A percentile compares a stretch with the other conserved stretches of the same genome.
phyloP scores from a whole-genome alignment of 2,329 filamentous ascomycete genomes.

The Periconia digitata region DNA sequence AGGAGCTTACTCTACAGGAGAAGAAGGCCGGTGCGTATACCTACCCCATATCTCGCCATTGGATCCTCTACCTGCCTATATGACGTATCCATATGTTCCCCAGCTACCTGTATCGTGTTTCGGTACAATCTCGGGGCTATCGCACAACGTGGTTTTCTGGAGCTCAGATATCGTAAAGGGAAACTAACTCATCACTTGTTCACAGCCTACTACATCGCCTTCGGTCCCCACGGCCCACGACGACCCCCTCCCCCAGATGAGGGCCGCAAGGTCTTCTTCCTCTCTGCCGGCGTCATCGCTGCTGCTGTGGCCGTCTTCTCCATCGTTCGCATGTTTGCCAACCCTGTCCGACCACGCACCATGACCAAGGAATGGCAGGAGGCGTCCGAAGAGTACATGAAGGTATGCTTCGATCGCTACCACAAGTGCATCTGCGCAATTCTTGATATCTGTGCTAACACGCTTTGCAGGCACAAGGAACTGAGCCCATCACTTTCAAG shows the following conservation, averaged over 20 bases:
- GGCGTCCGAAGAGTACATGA: conserved; percentile 89
- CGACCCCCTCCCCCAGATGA: conserved; percentile 81
- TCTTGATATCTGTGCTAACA: conserved; percentile 4
- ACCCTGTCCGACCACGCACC: conserved; percentile 68
- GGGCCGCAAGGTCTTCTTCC: conserved; percentile 73
- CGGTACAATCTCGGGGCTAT: neutral
- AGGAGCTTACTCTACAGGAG: conserved; percentile 91
- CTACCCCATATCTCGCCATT: conserved; percentile 12
- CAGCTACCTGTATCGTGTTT: conserved; percentile 16
- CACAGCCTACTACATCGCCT: conserved; percentile 97
- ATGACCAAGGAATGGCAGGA: conserved; percentile 99
- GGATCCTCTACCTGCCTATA: conserved; percentile 18
- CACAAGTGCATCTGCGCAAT: neutral
- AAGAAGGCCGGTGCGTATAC: conserved; percentile 93
- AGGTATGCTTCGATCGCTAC: conserved; percentile 59
- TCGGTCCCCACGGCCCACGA: conserved; percentile 93
- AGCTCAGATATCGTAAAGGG: neutral
- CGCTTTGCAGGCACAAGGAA: conserved; percentile 36
- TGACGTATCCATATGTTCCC: conserved; percentile 31
- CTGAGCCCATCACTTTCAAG: conserved; percentile 43
- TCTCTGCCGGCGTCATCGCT: conserved; percentile 68
- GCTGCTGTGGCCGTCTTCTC: conserved; percentile 73
- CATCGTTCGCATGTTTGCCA: conserved; percentile 69
- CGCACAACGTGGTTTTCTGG: neutral
- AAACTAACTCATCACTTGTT: conserved; percentile 1